phyloP scores from a whole-genome alignment of 805 yeast genomes.

The Metschnikowia amazonensis region DNA sequence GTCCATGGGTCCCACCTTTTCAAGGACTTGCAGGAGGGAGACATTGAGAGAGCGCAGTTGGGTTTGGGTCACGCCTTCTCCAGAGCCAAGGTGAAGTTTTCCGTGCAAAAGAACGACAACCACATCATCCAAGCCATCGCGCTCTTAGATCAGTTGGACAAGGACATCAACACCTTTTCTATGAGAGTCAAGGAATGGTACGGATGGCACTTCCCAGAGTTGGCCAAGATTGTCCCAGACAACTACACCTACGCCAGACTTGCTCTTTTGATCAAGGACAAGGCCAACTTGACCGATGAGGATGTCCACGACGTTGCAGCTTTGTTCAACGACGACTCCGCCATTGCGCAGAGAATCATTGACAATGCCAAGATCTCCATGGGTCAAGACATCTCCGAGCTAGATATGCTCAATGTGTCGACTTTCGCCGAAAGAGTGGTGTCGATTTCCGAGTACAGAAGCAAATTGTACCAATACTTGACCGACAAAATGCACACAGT shows the following conservation, averaged over 20 bases:
- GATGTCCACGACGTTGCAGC: slow-evolving; percentile 93
- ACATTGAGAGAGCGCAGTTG: slow-evolving; percentile 94
- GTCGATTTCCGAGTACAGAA: slow-evolving; percentile 86
- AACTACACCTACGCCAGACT: slow-evolving; percentile 83
- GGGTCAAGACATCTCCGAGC: slow-evolving; percentile 97
- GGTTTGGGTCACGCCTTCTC: slow-evolving; percentile 99
- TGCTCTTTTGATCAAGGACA: slow-evolving; percentile 80
- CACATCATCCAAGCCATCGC: slow-evolving; percentile 99
- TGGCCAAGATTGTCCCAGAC: slow-evolving; percentile 87
- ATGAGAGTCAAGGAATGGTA: slow-evolving; percentile 99
- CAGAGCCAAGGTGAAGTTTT: slow-evolving; percentile 97
- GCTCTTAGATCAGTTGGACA: slow-evolving; percentile 92
- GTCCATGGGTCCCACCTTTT: slow-evolving; percentile 82
- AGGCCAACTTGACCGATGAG: slow-evolving; percentile 83
- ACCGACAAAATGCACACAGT: slow-evolving; percentile 96
- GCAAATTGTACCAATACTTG: slow-evolving; percentile 76
- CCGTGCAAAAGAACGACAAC: slow-evolving; percentile 97
- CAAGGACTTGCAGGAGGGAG: slow-evolving; percentile 91
- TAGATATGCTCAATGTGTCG: slow-evolving; percentile 87
- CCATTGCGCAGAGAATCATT: slow-evolving; percentile 79
- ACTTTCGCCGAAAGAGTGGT: slow-evolving; percentile 93
- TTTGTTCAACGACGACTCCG: slow-evolving; percentile 86
- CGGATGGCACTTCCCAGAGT: slow-evolving; percentile 98
- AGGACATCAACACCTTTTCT: slow-evolving; percentile 94
- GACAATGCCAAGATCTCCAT: slow-evolving; percentile 95